Evolutionary conservation across 495 filamentous ascomycete genomes (phyloP), one percentile per base, ranked within the genome.

Genomic region (Mycothermus thermophilus): DNA sequence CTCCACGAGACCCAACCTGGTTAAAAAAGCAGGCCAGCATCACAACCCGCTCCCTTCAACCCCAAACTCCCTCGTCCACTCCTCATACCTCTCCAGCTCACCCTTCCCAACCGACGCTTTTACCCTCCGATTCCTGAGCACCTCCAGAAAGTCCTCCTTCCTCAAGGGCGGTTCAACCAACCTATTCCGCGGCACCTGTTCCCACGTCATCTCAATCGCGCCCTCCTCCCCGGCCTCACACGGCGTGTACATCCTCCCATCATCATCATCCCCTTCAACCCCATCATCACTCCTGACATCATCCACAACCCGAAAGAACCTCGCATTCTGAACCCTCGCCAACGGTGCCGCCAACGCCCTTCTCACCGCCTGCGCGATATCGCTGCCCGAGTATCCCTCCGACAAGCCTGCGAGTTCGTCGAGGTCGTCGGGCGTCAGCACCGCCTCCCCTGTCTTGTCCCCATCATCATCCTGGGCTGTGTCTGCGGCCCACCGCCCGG

Each of bases 341-440:
- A 95, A 77, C 3, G 87, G 87, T 49, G 90, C 81, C 86, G 92
- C 90, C 11, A 93, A 62, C 9, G 87, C 87, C 60, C 90, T 80
- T 52, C 93, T 83, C 18, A 93, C 84, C 3, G 77, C 83, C 50
- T 93, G 93, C 49, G 72, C 77, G 47, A 94, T 90, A 73, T 95
- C 87, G 45, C 78, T 85, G n/a, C 87, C 87, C 0, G 83, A 90
- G 50, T 88, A 95, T 16, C 84, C 84, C 40, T 90, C 84, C 27
- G 79, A 83, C 56, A 85, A 57, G 42, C 80, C 66, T 2, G 73
- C 85, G 37, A 93, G 58, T 28, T 67, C 71, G 40, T 69, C 71
- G 50, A 73, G 85, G 54, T 93, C 85, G 4, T 66, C 63, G 24
- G 65, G 65, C 16, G 67, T 74, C 39, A 93, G 66, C 23, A 85